A percentile compares a stretch with the other conserved stretches of the same genome.
Conservation (phyloP, 192 early-diverging fungal species). For the Entomortierella lignicola region DNA sequence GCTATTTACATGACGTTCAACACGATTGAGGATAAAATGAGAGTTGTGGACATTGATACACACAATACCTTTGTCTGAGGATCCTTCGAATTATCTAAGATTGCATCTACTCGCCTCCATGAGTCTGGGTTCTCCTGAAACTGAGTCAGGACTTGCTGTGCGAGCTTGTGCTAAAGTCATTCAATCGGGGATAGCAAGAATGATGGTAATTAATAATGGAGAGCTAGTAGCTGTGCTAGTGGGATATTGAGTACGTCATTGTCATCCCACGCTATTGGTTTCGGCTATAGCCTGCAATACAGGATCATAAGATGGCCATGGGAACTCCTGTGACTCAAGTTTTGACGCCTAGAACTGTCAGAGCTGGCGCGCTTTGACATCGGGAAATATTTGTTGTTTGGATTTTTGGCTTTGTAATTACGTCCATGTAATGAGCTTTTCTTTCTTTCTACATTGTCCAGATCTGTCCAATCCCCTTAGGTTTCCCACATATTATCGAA, state of each 20-base stretch:
- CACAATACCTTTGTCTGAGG: constrained; percentile 86
- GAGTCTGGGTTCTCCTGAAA: constrained; percentile 96
- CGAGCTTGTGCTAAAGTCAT: constrained; percentile 83
- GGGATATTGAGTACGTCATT: neutral
- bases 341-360: neutral
- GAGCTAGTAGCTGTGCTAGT: no score
- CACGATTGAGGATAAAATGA: no score
- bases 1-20: neutral
- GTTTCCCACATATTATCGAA: no score
- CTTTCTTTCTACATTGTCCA: no score
- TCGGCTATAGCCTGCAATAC: no score
- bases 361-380: neutral
- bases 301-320: no score
- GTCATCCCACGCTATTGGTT: neutral
- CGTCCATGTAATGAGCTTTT: neutral
- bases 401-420: neutral
- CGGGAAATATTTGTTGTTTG: neutral
- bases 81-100: constrained; percentile 84
- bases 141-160: constrained; percentile 88
- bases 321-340: no score
- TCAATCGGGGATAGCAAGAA: neutral
- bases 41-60: neutral
- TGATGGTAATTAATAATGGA: no score
- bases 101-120: constrained; percentile 94
- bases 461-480: no score